Base-by-base conservation (phyloP, 345 rosid genomes). In the thale cress (Arabidopsis thaliana) region DNA sequence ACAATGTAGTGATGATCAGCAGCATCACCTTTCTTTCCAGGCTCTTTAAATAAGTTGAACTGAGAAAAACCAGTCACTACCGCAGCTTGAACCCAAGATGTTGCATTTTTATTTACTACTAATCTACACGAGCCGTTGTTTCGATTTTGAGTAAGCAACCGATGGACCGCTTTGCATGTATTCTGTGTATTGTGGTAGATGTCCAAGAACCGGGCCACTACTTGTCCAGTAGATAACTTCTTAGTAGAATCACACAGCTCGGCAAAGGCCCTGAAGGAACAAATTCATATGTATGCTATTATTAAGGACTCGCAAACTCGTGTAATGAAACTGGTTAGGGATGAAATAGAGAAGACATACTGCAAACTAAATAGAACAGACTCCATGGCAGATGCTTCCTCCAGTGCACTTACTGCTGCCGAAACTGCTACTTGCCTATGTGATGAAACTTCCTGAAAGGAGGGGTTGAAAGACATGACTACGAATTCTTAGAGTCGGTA, bases 21-120 rank as follows among this genome's bases (percentile, higher is more conserved):
- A 42, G 38, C 49, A 56, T 38, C 65, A 25, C 67, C 77, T 44
- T 65, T 32, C 41, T 65, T 74, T 70, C 40, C 69, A 22, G 64
- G 58, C 58, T 82, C 78, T 73, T 74, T 71, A 65, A 78, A 74
- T 70, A 85, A 53, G 68, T 74, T 79, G 71, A 85, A 85, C 1
- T 74, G 81, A 28, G 82, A 78, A 33, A 83, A 67, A 46, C 71
- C 59, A 3, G 86, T 77, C 72, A 74, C 72, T 38, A 81, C 68
- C 6, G 86, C 83, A 74, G 82, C 78, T 59, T 77, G 81, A 63
- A 79, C 82, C 88, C 88, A 85, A 10, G 78, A 81, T 36, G 46
- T 30, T 44, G 85, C 88, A 51, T 75, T 74, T 41, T 32, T 72
- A 7, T 48, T 51, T 10, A 70, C 71, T 66, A 34, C 33, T 69